phyloP scores from a whole-genome alignment of 441 rosid species.

The Jatropha multifida region DNA sequence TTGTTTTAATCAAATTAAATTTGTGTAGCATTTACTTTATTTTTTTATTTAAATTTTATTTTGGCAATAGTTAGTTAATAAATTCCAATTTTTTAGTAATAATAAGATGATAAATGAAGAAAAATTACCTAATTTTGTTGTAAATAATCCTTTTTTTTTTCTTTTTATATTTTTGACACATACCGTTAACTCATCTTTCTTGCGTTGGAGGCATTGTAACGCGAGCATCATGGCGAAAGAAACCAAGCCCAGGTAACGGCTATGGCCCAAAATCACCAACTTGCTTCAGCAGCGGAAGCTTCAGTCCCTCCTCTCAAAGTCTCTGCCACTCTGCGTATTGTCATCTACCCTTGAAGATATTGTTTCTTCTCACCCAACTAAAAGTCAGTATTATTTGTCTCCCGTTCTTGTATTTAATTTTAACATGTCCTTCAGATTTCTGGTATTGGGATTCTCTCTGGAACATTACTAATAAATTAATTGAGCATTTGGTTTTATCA shows the following conservation, averaged over 20 bases:
- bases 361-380: constrained; percentile 42
- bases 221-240: no score
- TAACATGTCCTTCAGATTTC: not conserved
- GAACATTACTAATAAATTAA: not conserved
- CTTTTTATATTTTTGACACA: no score
- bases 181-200: no score
- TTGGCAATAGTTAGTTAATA: no score
- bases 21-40: no score
- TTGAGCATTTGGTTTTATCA: constrained; percentile 2
- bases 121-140: no score
- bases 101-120: no score
- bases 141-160: no score
- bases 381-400: constrained; percentile 29
- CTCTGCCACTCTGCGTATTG: constrained; percentile 31
- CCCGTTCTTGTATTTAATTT: not conserved
- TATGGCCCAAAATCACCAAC: not conserved
- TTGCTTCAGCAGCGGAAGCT: constrained; percentile 29
- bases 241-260: not conserved
- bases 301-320: constrained; percentile 42
- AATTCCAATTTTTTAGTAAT: no score
- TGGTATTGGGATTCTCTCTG: not conserved
- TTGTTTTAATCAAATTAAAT: no score
- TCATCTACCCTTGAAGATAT: constrained; percentile 42
- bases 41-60: no score
- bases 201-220: no score